Conservation (phyloP, 352 stramenopile species). For the Pythium sp. region DNA sequence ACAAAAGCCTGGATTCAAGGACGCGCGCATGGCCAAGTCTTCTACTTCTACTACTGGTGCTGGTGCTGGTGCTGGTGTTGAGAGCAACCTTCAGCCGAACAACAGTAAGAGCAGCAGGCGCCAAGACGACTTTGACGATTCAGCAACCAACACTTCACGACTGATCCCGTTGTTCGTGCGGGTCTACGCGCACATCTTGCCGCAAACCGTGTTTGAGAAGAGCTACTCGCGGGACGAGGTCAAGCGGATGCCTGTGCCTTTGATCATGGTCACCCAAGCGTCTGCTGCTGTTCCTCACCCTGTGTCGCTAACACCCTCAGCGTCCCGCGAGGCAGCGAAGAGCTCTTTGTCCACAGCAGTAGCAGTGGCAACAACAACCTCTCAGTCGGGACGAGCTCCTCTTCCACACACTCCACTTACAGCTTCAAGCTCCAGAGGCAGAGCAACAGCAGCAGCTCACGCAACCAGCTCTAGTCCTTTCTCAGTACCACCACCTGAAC, state of each 20-base stretch:
- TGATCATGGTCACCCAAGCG: constrained; percentile 6
- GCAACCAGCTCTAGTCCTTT: constrained; percentile 1
- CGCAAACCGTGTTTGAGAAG: constrained; percentile 43
- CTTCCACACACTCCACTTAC: constrained; percentile 11
- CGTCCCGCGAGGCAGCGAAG: neutral
- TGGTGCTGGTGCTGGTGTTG: too few species aligned
- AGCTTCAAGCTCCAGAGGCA: neutral
- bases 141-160: neutral
- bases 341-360: neutral
- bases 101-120: constrained; percentile 13
- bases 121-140: neutral
- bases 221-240: constrained; percentile 37
- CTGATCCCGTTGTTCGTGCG: constrained; percentile 40
- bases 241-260: constrained; percentile 32
- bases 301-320: neutral
- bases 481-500: neutral
- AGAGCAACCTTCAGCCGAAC: constrained; percentile 7
- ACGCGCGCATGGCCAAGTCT: neutral
- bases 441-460: neutral
- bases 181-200: constrained; percentile 61
- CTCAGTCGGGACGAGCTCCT: neutral
- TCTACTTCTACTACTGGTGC: neutral
- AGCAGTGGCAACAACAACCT: neutral
- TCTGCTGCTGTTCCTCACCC: neutral
- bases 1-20: constrained; percentile 8